These are phyloP conservation scores for Cyclocybe cylindracea DNA, from an alignment of 768 basidiomycete genomes.

Conservation along the genomic window DNA sequence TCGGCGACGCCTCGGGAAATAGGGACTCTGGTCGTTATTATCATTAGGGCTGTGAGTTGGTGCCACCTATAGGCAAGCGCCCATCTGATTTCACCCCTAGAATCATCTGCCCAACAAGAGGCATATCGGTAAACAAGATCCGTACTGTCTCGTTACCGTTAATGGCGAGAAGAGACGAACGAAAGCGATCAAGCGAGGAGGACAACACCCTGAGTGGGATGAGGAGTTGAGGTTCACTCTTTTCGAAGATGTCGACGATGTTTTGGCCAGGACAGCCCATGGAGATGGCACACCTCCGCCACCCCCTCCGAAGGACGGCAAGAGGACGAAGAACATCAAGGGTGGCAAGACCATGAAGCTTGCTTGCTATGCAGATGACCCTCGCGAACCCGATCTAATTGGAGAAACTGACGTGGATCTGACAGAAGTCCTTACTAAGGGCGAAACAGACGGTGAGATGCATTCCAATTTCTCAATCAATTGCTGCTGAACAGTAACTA, in stretches of 20 bases:
- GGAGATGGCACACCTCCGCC: slow-evolving; percentile 59
- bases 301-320: slow-evolving; percentile 64
- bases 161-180: slow-evolving; percentile 87
- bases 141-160: slow-evolving; percentile 81
- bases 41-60: slow-evolving; percentile 85
- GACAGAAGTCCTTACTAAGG: slow-evolving; percentile 87
- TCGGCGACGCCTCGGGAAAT: slow-evolving; percentile 69
- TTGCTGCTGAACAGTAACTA: slow-evolving; percentile 29
- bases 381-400: slow-evolving; percentile 93
- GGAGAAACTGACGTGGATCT: slow-evolving; percentile 90
- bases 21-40: slow-evolving; percentile 91
- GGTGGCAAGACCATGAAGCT: slow-evolving; percentile 78
- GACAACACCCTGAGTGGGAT: slow-evolving; percentile 99
- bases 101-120: slow-evolving; percentile 89
- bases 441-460: slow-evolving; percentile 90
- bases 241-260: slow-evolving; percentile 69
- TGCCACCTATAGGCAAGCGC: slow-evolving; percentile 18
- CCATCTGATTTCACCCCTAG: slow-evolving; percentile 37
- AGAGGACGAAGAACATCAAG: slow-evolving; percentile 51
- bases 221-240: slow-evolving; percentile 94
- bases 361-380: slow-evolving; percentile 93
- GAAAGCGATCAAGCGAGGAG: slow-evolving; percentile 93
- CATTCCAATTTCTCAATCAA: not conserved
- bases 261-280: slow-evolving; percentile 41
- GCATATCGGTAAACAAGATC: slow-evolving; percentile 96